Conservation (phyloP, 352 stramenopile genomes). For the Globisporangium nagaii region DNA sequence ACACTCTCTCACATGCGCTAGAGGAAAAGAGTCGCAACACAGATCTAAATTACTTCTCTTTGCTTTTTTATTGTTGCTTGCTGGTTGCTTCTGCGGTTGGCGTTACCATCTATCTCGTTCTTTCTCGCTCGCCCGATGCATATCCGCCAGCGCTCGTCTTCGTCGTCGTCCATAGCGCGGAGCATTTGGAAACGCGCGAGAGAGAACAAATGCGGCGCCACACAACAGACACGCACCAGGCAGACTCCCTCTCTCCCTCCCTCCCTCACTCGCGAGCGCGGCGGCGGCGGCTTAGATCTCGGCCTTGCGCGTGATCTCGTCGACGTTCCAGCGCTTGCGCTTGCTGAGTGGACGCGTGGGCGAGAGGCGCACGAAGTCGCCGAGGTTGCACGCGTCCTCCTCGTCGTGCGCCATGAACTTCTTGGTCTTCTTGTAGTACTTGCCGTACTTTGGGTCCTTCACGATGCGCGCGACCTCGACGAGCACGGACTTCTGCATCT, state of each 20-base stretch:
- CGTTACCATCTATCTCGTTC: constrained; percentile 6
- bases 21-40: constrained; percentile 15
- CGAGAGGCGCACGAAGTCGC: constrained; percentile 79
- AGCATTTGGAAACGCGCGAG: too few species aligned
- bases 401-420: constrained; percentile 99
- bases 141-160: too few species aligned
- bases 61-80: constrained; percentile 16
- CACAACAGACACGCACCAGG: too few species aligned
- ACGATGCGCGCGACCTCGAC: constrained; percentile 92
- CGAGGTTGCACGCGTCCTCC: constrained; percentile 89
- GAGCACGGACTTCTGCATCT: constrained; percentile 96
- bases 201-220: too few species aligned
- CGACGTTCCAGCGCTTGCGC: constrained; percentile 86
- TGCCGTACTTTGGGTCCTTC: constrained; percentile 93
- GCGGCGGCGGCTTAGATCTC: constrained; percentile 66
- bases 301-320: constrained; percentile 85
- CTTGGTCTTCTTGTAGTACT: constrained; percentile 94
- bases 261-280: too few species aligned
- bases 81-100: background rate
- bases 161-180: too few species aligned
- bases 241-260: too few species aligned
- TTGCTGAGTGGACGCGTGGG: constrained; percentile 79
- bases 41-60: constrained; percentile 51
- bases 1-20: too few species aligned
- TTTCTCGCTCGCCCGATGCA: too few species aligned